A percentile compares a stretch with the other conserved stretches of the same genome.
phyloP scores from a whole-genome alignment of 164 flowering plant genomes.

The Magnolia kwangsiensis region DNA sequence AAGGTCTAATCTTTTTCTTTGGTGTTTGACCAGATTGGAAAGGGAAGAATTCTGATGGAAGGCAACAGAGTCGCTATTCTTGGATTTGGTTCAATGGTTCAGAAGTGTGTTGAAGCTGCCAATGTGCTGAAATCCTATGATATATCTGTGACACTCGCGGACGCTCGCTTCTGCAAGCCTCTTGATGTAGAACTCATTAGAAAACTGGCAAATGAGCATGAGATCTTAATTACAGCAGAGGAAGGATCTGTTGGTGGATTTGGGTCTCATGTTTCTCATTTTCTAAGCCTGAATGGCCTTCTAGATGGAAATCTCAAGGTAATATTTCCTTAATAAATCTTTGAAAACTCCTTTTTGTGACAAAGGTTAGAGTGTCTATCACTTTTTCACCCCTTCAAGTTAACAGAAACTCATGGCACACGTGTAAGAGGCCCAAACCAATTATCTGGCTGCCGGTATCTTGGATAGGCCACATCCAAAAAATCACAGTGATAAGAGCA shows the following conservation, averaged over 20 bases:
- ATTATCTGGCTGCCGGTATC: no score
- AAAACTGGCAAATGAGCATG: slow-evolving; percentile 68
- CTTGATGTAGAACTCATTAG: slow-evolving; percentile 65
- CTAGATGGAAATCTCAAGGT: slow-evolving; percentile 92
- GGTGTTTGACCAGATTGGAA: slow-evolving; percentile 57
- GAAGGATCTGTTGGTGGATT: slow-evolving; percentile 94
- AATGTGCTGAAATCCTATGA: slow-evolving; percentile 37
- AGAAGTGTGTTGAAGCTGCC: slow-evolving; percentile 68
- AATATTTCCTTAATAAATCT: neutral
- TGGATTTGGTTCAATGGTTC: slow-evolving; percentile 76
- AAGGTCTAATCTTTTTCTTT: neutral
- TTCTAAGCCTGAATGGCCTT: slow-evolving; percentile 57
- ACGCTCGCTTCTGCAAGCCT: slow-evolving; percentile 94
- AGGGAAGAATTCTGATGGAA: slow-evolving; percentile 74
- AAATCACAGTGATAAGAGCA: neutral
- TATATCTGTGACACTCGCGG: slow-evolving; percentile 59
- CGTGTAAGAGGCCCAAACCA: no score
- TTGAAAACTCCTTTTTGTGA: neutral
- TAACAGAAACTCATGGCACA: no score
- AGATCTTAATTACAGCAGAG: slow-evolving; percentile 68
- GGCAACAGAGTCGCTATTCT: slow-evolving; percentile 77
- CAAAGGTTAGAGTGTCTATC: neutral
- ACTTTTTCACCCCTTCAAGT: neutral
- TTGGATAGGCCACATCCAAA: neutral
- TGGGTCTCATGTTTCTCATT: slow-evolving; percentile 81